Conservation (phyloP, 2,329 filamentous ascomycete species). For the Fusarium sp. region DNA sequence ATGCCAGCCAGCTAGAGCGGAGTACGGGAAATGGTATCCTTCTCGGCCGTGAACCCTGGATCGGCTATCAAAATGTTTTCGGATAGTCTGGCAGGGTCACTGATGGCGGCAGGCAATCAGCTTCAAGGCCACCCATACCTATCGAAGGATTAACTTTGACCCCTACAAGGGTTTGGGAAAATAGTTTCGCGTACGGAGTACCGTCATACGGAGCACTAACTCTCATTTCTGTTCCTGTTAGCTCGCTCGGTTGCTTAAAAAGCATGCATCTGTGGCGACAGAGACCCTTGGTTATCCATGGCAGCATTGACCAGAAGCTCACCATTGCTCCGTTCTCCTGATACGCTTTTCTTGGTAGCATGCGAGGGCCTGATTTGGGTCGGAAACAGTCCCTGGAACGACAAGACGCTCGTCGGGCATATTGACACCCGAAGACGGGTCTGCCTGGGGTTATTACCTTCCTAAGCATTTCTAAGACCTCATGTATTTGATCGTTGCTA, state of each 20-base stretch:
- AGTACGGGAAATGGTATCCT: slow-evolving; percentile 27
- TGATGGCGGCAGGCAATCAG: slow-evolving; percentile 13
- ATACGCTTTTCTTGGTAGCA: slow-evolving; percentile 14
- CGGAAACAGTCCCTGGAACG: slow-evolving; percentile 29
- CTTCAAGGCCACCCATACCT: slow-evolving; percentile 7
- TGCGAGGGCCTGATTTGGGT: slow-evolving; percentile 4
- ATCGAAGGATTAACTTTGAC: slow-evolving; percentile 19
- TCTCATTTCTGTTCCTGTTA: no score
- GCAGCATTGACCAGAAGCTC: slow-evolving; percentile 17
- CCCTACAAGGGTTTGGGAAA: slow-evolving; percentile 11
- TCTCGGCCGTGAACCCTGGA: slow-evolving; percentile 19
- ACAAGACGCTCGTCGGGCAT: slow-evolving; percentile 21
- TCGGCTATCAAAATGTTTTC: slow-evolving; percentile 30
- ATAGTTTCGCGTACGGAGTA: slow-evolving; percentile 17
- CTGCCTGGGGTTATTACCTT: neutral
- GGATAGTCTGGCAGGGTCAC: slow-evolving; percentile 18
- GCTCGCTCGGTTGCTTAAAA: no score
- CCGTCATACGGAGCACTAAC: no score
- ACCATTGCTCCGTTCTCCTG: slow-evolving; percentile 11
- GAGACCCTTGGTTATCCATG: slow-evolving; percentile 8
- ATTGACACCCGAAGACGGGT: neutral
- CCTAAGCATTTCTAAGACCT: neutral
- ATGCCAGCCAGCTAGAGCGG: neutral
- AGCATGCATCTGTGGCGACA: neutral
- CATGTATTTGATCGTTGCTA: neutral